Percentiles rank a stretch among this genome's conserved stretches.
Evolutionary conservation across 2,329 filamentous ascomycete species (phyloP).

Genomic region (Colletotrichum liriopes): DNA sequence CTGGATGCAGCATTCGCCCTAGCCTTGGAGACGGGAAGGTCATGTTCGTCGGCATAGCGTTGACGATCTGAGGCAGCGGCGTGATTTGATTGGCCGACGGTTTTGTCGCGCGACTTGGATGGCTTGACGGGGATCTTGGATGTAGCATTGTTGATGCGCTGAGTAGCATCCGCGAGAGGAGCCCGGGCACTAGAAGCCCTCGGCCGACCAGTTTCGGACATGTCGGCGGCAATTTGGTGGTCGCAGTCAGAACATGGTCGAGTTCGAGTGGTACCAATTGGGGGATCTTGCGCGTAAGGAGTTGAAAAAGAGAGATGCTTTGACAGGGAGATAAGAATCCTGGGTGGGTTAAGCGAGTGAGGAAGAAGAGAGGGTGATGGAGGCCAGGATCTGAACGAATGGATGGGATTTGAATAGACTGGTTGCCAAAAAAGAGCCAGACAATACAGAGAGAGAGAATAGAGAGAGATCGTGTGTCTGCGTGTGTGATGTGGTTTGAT

Average conservation of each 20-base stretch:
- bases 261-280: background rate
- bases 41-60: conserved; percentile 41
- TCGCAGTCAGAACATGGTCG: conserved; percentile 38
- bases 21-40: conserved; percentile 14
- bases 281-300: conserved; percentile 4
- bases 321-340: conserved; percentile 29
- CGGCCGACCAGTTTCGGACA: conserved; percentile 41
- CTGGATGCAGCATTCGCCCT: conserved; percentile 24
- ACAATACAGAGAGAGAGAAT: conserved; percentile 34
- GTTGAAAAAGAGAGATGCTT: conserved; percentile 32
- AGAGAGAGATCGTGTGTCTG: conserved; percentile 9
- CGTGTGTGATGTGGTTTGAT: conserved; percentile 5
- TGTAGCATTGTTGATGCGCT: conserved; percentile 60
- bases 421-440: conserved; percentile 41
- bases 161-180: conserved; percentile 64
- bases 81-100: conserved; percentile 22
- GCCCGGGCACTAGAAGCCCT: conserved; percentile 48
- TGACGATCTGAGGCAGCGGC: conserved; percentile 35
- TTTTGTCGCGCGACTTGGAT: conserved; percentile 51
- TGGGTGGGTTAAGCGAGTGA: conserved; percentile 34
- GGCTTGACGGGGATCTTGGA: conserved; percentile 49
- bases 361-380: conserved; percentile 25
- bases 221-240: conserved; percentile 13
- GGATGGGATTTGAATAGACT: conserved; percentile 39
- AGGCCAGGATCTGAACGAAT: conserved; percentile 38